phyloP scores from a whole-genome alignment of 768 basidiomycete genomes.

The Tricholoma terreum region DNA sequence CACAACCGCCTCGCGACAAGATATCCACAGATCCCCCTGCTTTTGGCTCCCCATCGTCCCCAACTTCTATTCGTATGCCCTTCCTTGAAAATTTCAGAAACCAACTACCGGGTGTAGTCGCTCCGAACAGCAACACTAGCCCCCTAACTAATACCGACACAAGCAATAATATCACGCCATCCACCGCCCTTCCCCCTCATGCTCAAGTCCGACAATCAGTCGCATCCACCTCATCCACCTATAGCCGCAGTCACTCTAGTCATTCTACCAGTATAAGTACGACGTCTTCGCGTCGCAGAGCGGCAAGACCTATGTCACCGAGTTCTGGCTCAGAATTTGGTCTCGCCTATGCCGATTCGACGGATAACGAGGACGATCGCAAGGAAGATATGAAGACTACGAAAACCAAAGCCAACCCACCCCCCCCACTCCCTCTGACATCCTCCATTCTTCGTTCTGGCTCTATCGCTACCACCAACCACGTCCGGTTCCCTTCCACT shows the following conservation, averaged over 20 bases:
- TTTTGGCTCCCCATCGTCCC: conserved; percentile 18
- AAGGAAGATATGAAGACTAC: conserved; percentile 16
- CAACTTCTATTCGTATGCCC: conserved; percentile 39
- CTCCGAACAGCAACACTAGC: conserved; percentile 5
- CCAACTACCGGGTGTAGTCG: conserved; percentile 26
- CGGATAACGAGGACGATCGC: conserved; percentile 38
- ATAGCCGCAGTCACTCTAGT: conserved; percentile 6
- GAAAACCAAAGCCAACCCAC: conserved; percentile 21
- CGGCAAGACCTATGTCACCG: conserved; percentile 13
- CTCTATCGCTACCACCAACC: conserved; percentile 17
- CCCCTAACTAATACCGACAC: conserved; percentile 12
- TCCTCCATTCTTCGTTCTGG: conserved; percentile 25
- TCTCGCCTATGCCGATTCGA: conserved; percentile 50
- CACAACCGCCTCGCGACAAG: conserved; percentile 3
- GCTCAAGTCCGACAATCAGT: conserved; percentile 4
- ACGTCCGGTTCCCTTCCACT: conserved; percentile 18
- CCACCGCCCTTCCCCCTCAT: conserved; percentile 10
- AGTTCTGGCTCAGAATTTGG: conserved; percentile 42
- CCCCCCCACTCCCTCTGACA: conserved; percentile 21
- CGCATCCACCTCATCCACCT: conserved; percentile 10
- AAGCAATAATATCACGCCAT: conserved; percentile 11
- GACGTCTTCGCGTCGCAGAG: conserved; percentile 10
- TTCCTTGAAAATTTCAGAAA: conserved; percentile 58
- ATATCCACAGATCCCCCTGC: conserved; percentile 7
- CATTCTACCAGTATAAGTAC: conserved; percentile 14